A percentile compares a stretch with the other conserved stretches of the same genome.
These are phyloP conservation scores for Thalassiosira gravida DNA, from an alignment of 352 stramenopile species.

Conservation along the genomic window DNA sequence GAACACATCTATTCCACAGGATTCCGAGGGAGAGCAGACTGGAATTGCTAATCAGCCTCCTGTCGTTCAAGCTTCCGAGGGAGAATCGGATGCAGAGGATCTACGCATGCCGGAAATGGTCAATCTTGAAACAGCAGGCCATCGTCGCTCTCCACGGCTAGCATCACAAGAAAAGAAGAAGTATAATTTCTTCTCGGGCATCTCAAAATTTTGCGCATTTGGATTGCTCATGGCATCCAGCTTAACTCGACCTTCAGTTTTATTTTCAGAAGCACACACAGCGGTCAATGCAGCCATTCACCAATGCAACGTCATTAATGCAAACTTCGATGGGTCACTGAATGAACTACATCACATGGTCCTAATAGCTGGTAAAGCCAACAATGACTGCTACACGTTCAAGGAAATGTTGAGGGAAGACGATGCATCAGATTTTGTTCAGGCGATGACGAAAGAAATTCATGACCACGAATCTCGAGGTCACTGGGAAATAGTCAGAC, in stretches of 20 bases:
- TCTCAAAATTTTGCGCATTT: not conserved
- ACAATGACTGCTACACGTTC: constrained; percentile 16
- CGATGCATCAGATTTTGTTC: constrained; percentile 7
- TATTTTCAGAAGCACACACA: not conserved
- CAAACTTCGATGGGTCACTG: not conserved
- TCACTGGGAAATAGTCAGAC: constrained; percentile 10
- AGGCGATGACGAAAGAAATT: constrained; percentile 8
- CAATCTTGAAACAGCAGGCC: constrained; percentile 1
- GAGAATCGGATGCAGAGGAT: not conserved
- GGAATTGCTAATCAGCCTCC: not conserved
- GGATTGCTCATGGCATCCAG: not conserved
- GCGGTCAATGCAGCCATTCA: not conserved
- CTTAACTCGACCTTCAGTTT: not conserved
- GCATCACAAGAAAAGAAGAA: not conserved
- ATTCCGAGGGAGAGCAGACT: not conserved
- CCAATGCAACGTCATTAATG: not conserved
- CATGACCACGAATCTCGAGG: not conserved
- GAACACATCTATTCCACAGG: not conserved
- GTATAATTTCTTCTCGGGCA: not conserved
- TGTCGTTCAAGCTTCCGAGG: not conserved
- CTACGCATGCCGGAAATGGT: constrained; percentile 2
- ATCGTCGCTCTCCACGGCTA: not conserved
- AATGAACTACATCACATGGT: constrained; percentile 1
- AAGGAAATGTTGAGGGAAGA: constrained; percentile 7
- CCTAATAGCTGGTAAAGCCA: not conserved